A percentile compares a stretch with the other conserved stretches of the same genome.
phyloP scores from a whole-genome alignment of 768 basidiomycete species.

The Collybia nuda region DNA sequence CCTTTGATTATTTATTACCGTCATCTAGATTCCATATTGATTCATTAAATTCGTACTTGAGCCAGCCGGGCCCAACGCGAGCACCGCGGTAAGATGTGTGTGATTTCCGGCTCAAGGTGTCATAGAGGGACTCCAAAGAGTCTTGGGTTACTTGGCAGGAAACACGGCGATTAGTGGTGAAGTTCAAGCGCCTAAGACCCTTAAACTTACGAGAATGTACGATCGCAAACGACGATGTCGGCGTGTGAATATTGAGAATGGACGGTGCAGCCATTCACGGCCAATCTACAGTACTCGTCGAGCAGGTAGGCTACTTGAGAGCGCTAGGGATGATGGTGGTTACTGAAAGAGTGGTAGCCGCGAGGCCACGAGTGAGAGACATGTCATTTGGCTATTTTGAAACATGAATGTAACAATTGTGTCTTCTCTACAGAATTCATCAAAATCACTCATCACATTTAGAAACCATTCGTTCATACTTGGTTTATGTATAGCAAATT shows the following conservation, averaged over 20 bases:
- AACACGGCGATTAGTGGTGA: conserved; percentile 3
- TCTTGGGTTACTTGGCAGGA: conserved; percentile 63
- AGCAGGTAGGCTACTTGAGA: no score
- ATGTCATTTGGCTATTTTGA: no score
- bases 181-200: not conserved
- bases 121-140: conserved; percentile 58
- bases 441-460: no score
- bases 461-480: no score
- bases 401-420: no score
- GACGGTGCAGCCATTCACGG: conserved; percentile 33
- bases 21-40: conserved; percentile 88
- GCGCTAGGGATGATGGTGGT: not conserved
- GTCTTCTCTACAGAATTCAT: no score
- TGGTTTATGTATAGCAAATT: no score
- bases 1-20: conserved; percentile 44
- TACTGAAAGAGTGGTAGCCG: no score
- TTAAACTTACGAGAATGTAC: conserved; percentile 65
- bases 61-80: conserved; percentile 73
- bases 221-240: conserved; percentile 69
- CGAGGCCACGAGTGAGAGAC: no score
- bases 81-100: conserved; percentile 56
- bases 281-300: not conserved
- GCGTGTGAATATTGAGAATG: conserved; percentile 76
- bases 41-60: conserved; percentile 84
- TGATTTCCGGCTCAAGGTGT: conserved; percentile 70